These are phyloP conservation scores for Leccinum rimulosum DNA, from an alignment of 768 basidiomycete species.

Conservation along the genomic window DNA sequence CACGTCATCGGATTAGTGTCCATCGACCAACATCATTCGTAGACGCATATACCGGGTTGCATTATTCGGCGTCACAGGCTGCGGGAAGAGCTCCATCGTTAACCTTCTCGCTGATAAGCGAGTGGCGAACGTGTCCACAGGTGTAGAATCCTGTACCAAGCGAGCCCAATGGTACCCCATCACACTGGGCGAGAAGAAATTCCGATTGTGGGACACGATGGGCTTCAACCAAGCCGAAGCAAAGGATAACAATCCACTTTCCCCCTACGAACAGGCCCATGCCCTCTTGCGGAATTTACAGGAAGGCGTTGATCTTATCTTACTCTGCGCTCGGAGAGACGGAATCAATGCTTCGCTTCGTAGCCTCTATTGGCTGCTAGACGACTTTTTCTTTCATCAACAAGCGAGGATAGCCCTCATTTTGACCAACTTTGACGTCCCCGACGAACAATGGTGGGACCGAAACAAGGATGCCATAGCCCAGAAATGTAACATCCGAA, in stretches of 20 bases:
- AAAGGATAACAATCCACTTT: slow-evolving; percentile 13
- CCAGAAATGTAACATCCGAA: slow-evolving; percentile 12
- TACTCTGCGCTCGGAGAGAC: slow-evolving; percentile 39
- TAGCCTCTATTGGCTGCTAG: slow-evolving; percentile 38
- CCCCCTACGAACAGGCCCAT: slow-evolving; percentile 31
- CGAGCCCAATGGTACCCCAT: slow-evolving; percentile 22
- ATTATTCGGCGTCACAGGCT: slow-evolving; percentile 29
- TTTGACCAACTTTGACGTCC: slow-evolving; percentile 38
- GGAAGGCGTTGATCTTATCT: slow-evolving; percentile 38
- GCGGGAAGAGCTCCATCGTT: slow-evolving; percentile 32
- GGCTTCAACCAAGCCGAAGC: slow-evolving; percentile 30
- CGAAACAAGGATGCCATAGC: slow-evolving; percentile 27
- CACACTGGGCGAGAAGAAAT: slow-evolving; percentile 17
- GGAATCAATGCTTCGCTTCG: slow-evolving; percentile 35
- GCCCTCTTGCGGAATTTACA: slow-evolving; percentile 33
- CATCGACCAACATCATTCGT: slow-evolving; percentile 4
- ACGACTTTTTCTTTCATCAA: slow-evolving; percentile 37
- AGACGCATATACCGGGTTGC: slow-evolving; percentile 25
- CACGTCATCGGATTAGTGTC: background rate
- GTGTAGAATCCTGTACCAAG: slow-evolving; percentile 35
- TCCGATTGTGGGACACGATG: slow-evolving; percentile 34
- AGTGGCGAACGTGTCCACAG: slow-evolving; percentile 29
- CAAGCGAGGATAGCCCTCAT: slow-evolving; percentile 37
- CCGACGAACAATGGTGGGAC: slow-evolving; percentile 39
- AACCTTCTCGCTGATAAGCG: slow-evolving; percentile 27